Conservation (phyloP, 2,329 filamentous ascomycete genomes). For the Penicillium sp. region DNA sequence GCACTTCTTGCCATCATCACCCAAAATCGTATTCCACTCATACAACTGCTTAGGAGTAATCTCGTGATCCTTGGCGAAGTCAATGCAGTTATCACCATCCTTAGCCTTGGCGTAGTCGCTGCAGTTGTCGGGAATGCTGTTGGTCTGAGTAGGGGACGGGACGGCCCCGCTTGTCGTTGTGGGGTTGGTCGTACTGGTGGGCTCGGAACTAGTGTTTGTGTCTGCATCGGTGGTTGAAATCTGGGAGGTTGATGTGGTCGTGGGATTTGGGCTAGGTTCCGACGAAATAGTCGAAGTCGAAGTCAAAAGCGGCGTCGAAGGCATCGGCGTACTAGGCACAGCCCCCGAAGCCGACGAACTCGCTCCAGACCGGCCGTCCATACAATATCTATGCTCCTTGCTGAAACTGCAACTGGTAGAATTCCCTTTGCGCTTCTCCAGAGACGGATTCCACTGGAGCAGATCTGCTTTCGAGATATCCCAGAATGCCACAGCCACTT, state of each 20-base stretch:
- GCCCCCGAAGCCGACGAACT: not conserved
- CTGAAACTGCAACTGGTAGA: not conserved
- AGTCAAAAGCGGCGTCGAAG: not conserved
- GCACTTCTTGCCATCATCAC: not conserved
- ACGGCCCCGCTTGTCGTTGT: not conserved
- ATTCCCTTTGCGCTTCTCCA: not conserved
- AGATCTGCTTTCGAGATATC: not conserved
- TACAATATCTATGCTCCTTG: not conserved
- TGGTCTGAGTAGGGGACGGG: not conserved
- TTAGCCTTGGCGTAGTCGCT: not conserved
- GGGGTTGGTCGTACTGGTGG: not conserved
- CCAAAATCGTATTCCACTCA: not conserved
- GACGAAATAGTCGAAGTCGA: not conserved
- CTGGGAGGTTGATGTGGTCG: not conserved
- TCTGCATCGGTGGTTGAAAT: not conserved
- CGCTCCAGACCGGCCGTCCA: not conserved
- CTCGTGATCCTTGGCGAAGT: not conserved
- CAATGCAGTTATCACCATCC: not conserved
- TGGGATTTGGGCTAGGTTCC: not conserved
- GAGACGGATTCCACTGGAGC: not conserved
- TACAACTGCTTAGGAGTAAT: not conserved
- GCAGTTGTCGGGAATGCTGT: not conserved
- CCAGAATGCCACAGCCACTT: not conserved
- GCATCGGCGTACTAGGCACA: slow-evolving; percentile 1
- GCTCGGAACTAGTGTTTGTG: not conserved